Base-by-base conservation (phyloP, 1,284 basidiomycete species). In the Cutaneotrichosporon sp. region DNA sequence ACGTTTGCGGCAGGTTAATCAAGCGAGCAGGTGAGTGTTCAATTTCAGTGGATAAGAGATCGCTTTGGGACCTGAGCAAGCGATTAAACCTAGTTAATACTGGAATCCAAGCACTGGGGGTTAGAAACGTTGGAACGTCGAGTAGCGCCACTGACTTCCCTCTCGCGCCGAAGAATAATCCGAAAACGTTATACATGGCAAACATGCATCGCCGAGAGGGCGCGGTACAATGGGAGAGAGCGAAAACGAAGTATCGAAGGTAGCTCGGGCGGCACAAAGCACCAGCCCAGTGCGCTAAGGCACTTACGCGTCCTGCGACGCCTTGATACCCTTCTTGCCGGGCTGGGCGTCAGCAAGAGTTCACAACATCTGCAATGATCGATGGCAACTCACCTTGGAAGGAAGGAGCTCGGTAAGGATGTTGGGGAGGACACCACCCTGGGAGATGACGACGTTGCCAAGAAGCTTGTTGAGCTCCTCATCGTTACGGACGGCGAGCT, bases 401-500 rank as follows among this genome's bases (percentile, higher is more conserved):
- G 84, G 84, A 49, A 86, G 79, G 57, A 86, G 81, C 76, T 85
- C 81, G 64, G 81, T 77, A 66, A 81, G 79, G 54, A 85, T 84
- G 68, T 76, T 77, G 47, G 89, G 89, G 34, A 92, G 83, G 52
- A 92, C 89, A 83, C 89, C 89, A 78, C 89, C 89, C 70, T 92
- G 88, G 19, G 86, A 88, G 78, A 92, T 91, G 68, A 88, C 84
- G 60, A 91, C 89, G 64, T 84, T 80, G 42, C 88, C 88, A 43
- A 92, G 55, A 54, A 67, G 61, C 57, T 62, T 65, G 65, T 61
- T 70, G 52, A 76, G 64, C 83, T 89, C 87, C 67, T 89, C 87
- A 57, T 89, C 87, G 74, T 89, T 89, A 62, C 88, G 82, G 75
- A 93, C 90, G 62, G 89, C 90, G 57, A 92, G 85, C 73, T 91